Evolutionary conservation across 2,329 filamentous ascomycete species (phyloP), one percentile per base, ranked within the genome.

Genomic region (Trichoderma sp.): DNA sequence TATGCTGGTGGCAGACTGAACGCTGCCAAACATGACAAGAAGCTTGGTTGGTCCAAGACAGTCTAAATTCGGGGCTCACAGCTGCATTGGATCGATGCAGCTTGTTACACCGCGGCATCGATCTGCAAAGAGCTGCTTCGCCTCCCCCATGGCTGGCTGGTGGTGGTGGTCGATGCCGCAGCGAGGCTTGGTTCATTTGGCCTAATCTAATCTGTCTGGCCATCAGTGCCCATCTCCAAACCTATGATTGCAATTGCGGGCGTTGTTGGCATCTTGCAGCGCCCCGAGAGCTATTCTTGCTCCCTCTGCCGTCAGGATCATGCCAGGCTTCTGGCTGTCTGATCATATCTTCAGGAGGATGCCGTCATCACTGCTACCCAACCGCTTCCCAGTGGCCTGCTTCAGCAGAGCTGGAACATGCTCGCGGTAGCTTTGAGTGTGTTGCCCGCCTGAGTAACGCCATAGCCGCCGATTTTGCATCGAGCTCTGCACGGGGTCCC

Each of bases 91-190:
- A 69, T 64, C 60, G 52, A 69, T 19, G 11, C 27, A 33, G 29
- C 40, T 49, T 69, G 60, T 69, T 40, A 56, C 67, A 68, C 60
- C 35, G 67, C 60, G 59, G 67, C 57, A 61, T 67, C 63, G 63
- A 68, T 68, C 65, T 65, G 56, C 68, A 60, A 56, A 58, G 31
- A 59, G 55, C 60, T 69, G 61, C 61, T 65, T 69, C 68, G 68
- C 68, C 68, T 65, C 68, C 61, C 68, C 68, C 68, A 63, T 62
- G 31, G 43, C 35, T 49, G 33, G 53, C 29, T 59, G 37, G 11
- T 27, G 40, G 40, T 43, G 33, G 19, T 43, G 40, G n/a, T 47
- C 31, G 31, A 40, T 35, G 24, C 29, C 43, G 47, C 47, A n/a
- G 27, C 49, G 58, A 47, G 58, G 58, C 58, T 68, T 56, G 58